phyloP scores from a whole-genome alignment of 2,329 filamentous ascomycete genomes.

The Dothideomycetes sp. region DNA sequence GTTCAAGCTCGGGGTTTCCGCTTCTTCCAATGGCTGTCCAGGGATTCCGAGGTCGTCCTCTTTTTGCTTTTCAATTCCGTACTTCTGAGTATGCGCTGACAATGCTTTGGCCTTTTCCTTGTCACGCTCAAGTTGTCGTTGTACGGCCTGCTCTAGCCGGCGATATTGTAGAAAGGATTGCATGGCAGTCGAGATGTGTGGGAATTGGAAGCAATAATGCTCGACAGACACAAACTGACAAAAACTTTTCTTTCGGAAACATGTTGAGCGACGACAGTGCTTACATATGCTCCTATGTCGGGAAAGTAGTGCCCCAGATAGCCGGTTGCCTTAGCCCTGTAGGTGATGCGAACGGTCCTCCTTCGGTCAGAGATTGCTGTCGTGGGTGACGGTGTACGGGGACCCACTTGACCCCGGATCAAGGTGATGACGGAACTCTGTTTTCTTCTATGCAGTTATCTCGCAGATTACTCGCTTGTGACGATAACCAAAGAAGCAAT shows the following conservation, averaged over 20 bases:
- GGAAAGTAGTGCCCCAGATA: conserved; percentile 2
- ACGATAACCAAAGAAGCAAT: too few relatives aligned
- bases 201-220: neutral
- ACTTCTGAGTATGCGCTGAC: conserved; percentile 4
- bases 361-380: conserved; percentile 10
- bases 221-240: neutral
- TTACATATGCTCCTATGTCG: conserved; percentile 1
- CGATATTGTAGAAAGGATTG: conserved; percentile 10
- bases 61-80: conserved; percentile 4
- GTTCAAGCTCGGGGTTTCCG: conserved; percentile 2
- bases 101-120: conserved; percentile 6
- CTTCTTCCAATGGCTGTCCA: neutral
- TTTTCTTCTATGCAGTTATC: too few relatives aligned
- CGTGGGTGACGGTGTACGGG: conserved; percentile 4
- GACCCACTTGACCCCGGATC: conserved; percentile 12
- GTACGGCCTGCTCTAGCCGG: conserved; percentile 5
- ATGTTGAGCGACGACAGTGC: neutral
- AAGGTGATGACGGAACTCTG: conserved; percentile 6
- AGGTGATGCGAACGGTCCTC: conserved; percentile 6
- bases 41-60: neutral
- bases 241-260: conserved; percentile 1
- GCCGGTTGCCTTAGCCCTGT: neutral
- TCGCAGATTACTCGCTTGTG: too few relatives aligned
- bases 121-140: conserved; percentile 6
- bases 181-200: conserved; percentile 8